These are phyloP conservation scores for Penicillium olsonii DNA, from an alignment of 2,329 filamentous ascomycete genomes.

Conservation along the genomic window DNA sequence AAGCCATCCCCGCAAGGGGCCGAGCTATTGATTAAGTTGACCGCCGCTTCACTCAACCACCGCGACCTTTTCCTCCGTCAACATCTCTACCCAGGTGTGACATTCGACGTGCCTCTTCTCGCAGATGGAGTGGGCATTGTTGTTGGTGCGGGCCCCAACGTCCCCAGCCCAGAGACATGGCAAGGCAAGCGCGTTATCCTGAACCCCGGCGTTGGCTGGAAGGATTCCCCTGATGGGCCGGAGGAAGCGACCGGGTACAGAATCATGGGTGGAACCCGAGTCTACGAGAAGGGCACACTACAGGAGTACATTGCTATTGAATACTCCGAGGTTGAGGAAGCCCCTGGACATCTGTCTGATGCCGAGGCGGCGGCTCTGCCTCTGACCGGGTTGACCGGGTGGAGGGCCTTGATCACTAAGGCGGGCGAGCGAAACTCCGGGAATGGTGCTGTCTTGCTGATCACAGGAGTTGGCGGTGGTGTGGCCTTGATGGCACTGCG, in stretches of 20 bases:
- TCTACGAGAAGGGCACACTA: constrained; percentile 68
- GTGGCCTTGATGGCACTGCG: constrained; percentile 80
- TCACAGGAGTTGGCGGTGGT: constrained; percentile 91
- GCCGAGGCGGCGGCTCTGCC: constrained; percentile 82
- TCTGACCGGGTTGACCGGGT: constrained; percentile 82
- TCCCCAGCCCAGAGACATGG: constrained; percentile 55
- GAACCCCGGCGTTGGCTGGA: constrained; percentile 78
- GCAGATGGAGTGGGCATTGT: constrained; percentile 82
- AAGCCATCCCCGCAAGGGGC: constrained; percentile 63
- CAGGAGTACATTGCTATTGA: constrained; percentile 72
- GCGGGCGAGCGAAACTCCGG: constrained; percentile 57
- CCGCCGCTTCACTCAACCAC: constrained; percentile 86
- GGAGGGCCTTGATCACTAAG: constrained; percentile 83
- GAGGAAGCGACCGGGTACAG: constrained; percentile 57
- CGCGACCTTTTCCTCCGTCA: constrained; percentile 93
- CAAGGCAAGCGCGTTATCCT: constrained; percentile 72
- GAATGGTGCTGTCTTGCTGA: constrained; percentile 70
- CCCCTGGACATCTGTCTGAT: constrained; percentile 69
- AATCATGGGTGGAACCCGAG: constrained; percentile 59
- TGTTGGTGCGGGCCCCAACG: constrained; percentile 59
- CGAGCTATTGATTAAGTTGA: constrained; percentile 74
- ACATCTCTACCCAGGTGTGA: constrained; percentile 83
- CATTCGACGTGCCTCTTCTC: constrained; percentile 75
- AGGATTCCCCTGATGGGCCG: constrained; percentile 68
- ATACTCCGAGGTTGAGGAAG: constrained; percentile 72